phyloP scores from a whole-genome alignment of 1,284 basidiomycete species.

The Amylostereum areolatum region DNA sequence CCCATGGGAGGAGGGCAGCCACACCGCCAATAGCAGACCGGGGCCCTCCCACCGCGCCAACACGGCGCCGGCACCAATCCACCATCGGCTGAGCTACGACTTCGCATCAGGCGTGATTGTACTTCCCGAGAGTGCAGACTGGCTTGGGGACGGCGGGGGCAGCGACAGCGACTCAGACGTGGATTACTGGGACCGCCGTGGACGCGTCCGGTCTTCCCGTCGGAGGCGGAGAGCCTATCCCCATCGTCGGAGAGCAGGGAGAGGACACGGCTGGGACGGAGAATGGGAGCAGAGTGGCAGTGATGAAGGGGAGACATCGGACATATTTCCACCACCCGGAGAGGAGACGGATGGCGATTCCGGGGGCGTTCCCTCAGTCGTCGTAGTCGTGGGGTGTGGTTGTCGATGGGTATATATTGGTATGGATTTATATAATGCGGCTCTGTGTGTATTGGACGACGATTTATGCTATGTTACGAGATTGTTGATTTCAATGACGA shows the following conservation, averaged over 20 bases:
- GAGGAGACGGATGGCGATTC: constrained; percentile 47
- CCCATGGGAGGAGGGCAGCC: constrained; percentile 47
- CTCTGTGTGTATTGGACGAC: no score
- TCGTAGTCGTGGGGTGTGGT: not conserved
- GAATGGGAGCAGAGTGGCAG: not conserved
- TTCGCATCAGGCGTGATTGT: constrained; percentile 79
- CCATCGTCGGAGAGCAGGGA: constrained; percentile 5
- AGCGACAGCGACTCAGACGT: constrained; percentile 35
- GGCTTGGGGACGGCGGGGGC: constrained; percentile 49
- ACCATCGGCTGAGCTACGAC: constrained; percentile 70
- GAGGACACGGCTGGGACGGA: not conserved
- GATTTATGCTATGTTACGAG: no score
- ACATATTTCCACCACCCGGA: constrained; percentile 77
- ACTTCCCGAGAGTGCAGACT: constrained; percentile 71
- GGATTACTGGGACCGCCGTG: constrained; percentile 19
- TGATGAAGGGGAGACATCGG: constrained; percentile 35
- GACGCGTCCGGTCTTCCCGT: constrained; percentile 5
- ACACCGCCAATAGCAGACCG: constrained; percentile 9
- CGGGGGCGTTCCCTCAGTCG: constrained; percentile 39
- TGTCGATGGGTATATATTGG: no score
- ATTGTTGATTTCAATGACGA: no score
- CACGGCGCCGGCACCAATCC: constrained; percentile 21
- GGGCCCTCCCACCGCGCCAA: constrained; percentile 18
- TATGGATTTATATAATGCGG: no score
- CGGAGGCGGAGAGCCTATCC: constrained; percentile 2